Base-by-base conservation (phyloP, 2,329 filamentous ascomycete species). In the Penicillium nordicum region DNA sequence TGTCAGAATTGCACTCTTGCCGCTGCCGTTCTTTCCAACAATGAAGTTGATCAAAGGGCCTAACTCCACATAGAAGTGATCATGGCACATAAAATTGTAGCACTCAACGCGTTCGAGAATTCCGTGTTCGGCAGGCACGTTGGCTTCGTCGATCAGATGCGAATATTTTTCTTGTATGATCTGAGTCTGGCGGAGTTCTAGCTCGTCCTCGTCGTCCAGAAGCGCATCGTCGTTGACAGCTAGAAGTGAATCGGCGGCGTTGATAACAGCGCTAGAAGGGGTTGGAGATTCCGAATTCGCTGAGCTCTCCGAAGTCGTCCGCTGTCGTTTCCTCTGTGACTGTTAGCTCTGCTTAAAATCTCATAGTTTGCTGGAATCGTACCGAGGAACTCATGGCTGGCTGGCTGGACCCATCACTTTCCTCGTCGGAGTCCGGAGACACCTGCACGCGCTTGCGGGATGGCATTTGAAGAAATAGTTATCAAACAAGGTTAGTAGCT, bases 11-110 rank as follows among this genome's bases (percentile, higher is more conserved):
- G 94, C 94, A 72, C 94, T 99, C 78, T 99, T 99, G 36, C 94
- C 94, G 70, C 93, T 97, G 32, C 94, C 94, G 70, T 99, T 99
- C 73, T 96, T 92, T 16, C 94, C 94, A 53, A 97, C 92, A 59
- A 99, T 92, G 75, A 99, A 99, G 74, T 99, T 99, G 73, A 99
- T 95, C 37, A 97, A 79, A 0, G 94, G 94, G 0, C 94, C 94
- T n/a, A 99, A 80, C 55, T 88, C 84, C 57, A 96, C 89, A 42
- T 88, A 85, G 18, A 97, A 82, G 53, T 88, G 86, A 43, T 86
- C 80, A 72, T 99, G 94, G 68, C 93, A 97, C 94, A 97, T 97
- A 75, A 97, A 97, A 72, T 97, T 97, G 65, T 86, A 84, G 72
- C 92, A 95, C 37, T 86, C 88, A 53, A 97, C 88, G 60, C 87